Base-by-base conservation (phyloP, 441 rosid species). In the Aquilaria agallochum region DNA sequence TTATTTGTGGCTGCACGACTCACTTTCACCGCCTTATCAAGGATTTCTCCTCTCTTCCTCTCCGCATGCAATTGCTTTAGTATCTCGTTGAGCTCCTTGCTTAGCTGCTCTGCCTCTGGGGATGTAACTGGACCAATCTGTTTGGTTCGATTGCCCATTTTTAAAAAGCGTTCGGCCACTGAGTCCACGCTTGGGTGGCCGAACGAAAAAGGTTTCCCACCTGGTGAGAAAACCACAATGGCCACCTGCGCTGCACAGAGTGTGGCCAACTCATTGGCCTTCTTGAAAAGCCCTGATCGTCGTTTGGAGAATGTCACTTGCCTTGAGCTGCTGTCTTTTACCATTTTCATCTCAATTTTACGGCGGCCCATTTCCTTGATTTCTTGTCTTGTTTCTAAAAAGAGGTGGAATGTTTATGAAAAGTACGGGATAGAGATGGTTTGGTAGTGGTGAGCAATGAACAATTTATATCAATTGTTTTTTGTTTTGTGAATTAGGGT, bases 281-380 rank as follows among this genome's bases (percentile, higher is more conserved):
- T 78, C 74, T 78, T 75, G 80, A 75, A 75, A n/a, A 78, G 40
- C 5, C 83, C 78, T 0, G 53, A 58, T 5, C 83, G 59, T 11
- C 83, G 76, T 55, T 78, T 75, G 5, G 80, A 75, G 51, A 78
- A 78, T 8, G 83, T 78, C 7, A 78, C 83, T 40, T 78, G 83
- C 75, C 77, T 70, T 7, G 78, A 59, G 58, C 64, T 55, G 50
- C 66, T 65, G 47, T 78, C 66, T 40, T 60, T 68, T 46, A 78
- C 74, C 70, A 75, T 58, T 34, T 70, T 58, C 58, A 78, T 78
- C 72, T 70, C 68, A 9, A 78, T 75, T 71, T 70, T 75, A 53
- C 72, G 59, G 45, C 78, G 70, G 12, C 83, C 80, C 83, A 78
- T 78, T 47, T 53, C 13, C 9, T 36, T n/a, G 30, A 75, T 47